Evolutionary conservation across 2,329 filamentous ascomycete species (phyloP), one percentile per base, ranked within the genome.

Genomic region (Fusarium sp.): DNA sequence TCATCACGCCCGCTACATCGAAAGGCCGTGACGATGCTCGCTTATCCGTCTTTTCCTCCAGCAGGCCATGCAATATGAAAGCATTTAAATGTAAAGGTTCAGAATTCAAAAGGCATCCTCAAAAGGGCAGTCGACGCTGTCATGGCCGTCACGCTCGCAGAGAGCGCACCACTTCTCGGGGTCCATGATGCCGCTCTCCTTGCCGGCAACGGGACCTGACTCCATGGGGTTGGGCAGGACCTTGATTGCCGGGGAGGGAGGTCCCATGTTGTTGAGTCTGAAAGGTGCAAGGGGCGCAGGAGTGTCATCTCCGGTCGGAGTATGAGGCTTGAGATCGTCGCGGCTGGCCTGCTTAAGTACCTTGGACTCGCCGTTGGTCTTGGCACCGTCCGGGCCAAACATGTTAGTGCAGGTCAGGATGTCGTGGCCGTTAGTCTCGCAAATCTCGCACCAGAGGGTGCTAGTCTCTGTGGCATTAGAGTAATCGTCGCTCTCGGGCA

Each of bases 91-190:
- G 38, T 43, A 36, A 31, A 45, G 24, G 31, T 38, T 35, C 15
- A 43, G n/a, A 25, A 25, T 41, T 75, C 79, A 89, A 65, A 89
- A 91, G 28, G 87, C 88, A 76, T 96, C 92, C 78, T 97, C 93
- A 76, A 96, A 91, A 11, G 93, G 93, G 77, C 93, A 97, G 76
- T 96, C 92, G 60, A 96, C 93, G 72, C 94, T 97, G 77, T 97
- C 91, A 75, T 99, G 95, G 12, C 95, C 95, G 72, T 99, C 95
- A 61, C 92, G 88, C 81, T 99, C 95, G 75, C 95, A 99, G 40
- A 98, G 82, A 13, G 95, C 95, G 77, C 95, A 99, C 95, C 95
- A 99, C 79, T 97, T 97, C 61, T 89, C 86, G 51, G 89, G 86
- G 71, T 98, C 92, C 65, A 94, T 83, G 42, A 91, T 80, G 1